Evolutionary conservation across 805 yeast species (phyloP).

Genomic region (Metschnikowia kofuensis): DNA sequence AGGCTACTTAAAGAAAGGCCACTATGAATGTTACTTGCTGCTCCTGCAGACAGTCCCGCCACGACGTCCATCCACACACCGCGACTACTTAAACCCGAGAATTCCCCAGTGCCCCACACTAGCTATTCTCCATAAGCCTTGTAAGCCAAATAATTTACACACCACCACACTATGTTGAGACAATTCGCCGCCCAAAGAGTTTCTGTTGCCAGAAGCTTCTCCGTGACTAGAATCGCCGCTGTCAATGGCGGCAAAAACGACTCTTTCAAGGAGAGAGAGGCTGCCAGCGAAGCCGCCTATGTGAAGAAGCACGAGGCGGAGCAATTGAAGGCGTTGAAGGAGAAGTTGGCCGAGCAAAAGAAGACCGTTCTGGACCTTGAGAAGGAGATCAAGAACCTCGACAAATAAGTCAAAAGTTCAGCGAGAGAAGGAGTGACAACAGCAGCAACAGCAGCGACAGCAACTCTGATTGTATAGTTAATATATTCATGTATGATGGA

Average conservation of each 20-base stretch:
- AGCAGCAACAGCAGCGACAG: no score
- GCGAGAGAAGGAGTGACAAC: background rate
- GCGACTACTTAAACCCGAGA: background rate
- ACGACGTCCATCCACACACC: background rate
- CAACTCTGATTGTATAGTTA: no score
- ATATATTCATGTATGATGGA: background rate
- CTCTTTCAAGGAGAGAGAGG: slow-evolving; percentile 72
- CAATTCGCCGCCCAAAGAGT: slow-evolving; percentile 16
- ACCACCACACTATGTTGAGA: slow-evolving; percentile 17
- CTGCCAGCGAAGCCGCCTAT: slow-evolving; percentile 84
- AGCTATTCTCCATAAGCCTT: background rate
- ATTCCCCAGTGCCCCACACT: background rate
- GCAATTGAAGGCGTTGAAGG: slow-evolving; percentile 72
- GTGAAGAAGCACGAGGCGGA: slow-evolving; percentile 89
- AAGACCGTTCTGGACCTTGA: slow-evolving; percentile 50
- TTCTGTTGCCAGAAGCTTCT: slow-evolving; percentile 16
- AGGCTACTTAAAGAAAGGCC: no score
- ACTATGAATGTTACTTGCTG: background rate
- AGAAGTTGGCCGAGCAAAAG: slow-evolving; percentile 74
- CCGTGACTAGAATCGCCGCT: slow-evolving; percentile 14
- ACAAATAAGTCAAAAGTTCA: slow-evolving; percentile 32
- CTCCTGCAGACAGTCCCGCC: background rate
- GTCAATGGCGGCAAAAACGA: slow-evolving; percentile 17
- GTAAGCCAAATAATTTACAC: background rate
- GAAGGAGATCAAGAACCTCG: slow-evolving; percentile 48